These are phyloP conservation scores for Dactylorhiza incarnata DNA, from an alignment of 106 monocot genomes.

Conservation along the genomic window DNA sequence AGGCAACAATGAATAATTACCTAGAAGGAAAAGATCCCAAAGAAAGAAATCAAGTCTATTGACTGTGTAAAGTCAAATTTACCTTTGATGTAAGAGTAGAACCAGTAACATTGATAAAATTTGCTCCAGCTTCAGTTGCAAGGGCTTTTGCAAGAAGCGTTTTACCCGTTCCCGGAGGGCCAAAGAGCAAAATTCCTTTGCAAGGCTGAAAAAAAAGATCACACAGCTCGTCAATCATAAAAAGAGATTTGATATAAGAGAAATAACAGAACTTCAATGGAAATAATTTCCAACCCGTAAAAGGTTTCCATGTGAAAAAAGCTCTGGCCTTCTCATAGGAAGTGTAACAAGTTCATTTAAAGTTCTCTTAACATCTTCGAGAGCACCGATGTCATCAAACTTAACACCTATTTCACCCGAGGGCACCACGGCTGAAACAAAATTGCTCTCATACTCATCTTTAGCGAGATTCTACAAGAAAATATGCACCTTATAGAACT, in stretches of 20 bases:
- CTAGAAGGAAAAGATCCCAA: neutral
- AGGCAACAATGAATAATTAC: slow-evolving; percentile 3
- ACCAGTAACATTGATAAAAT: slow-evolving; percentile 94
- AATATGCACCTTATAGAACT: neutral
- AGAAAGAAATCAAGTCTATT: neutral
- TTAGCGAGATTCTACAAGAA: slow-evolving; percentile 74
- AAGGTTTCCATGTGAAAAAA: slow-evolving; percentile 92
- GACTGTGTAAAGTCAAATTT: neutral
- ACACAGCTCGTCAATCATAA: neutral
- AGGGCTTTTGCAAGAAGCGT: slow-evolving; percentile 99
- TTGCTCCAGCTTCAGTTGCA: slow-evolving; percentile 98
- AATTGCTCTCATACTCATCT: slow-evolving; percentile 95
- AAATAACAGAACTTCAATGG: neutral
- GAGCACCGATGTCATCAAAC: slow-evolving; percentile 96
- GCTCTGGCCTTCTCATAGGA: slow-evolving; percentile 97
- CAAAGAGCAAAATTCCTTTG: slow-evolving; percentile 98
- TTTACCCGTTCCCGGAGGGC: slow-evolving; percentile 97
- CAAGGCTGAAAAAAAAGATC: slow-evolving; percentile 62
- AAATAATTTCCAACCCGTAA: slow-evolving; percentile 43
- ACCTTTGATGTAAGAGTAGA: slow-evolving; percentile 96
- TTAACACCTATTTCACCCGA: slow-evolving; percentile 88
- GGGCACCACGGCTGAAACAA: slow-evolving; percentile 85
- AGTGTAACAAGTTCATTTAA: slow-evolving; percentile 88
- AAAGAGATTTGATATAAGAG: neutral
- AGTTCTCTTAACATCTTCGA: slow-evolving; percentile 88